Evolutionary conservation across 202 grass and related monocot genomes (phyloP), one percentile per base, ranked within the genome.

Genomic region (Cymbopogon flexuosus): DNA sequence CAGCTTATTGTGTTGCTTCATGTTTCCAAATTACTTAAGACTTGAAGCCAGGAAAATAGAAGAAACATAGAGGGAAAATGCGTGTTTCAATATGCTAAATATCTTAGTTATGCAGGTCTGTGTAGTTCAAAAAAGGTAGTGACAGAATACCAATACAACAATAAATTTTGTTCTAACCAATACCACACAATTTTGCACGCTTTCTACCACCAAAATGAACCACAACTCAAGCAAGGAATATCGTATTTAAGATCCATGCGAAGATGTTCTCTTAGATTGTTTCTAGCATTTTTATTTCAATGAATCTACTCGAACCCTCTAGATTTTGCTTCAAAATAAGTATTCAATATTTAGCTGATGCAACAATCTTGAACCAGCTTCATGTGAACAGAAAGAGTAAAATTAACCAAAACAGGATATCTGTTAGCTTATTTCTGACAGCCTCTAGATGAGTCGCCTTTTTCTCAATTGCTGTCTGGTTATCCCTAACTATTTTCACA

Each of bases 401-500:
- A 46, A 66, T 68, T 68, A 7, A 73, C 27, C 31, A 73, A 85
- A 78, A 34, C 62, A 97, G 95, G 95, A 97, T 97, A 97, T 97
- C 92, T 85, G 75, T 94, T 43, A 97, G 86, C 66, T 93, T 85
- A 47, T 68, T 87, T 70, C 76, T 79, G 36, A 97, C 91, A 54
- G 82, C 88, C 30, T 97, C 90, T 71, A 97, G 79, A 83, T 97
- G 86, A 57, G 12, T 18, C 61, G 72, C 83, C 42, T 94, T 97
- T 81, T 88, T 87, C 10, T 90, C 88, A 64, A 97, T 97, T 36
- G 87, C 80, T 22, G 73, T 77, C 77, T 86, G 94, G 31, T 85
- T 97, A 70, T 97, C 92, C 72, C 84, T 92, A 41, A 93, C 82
- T 84, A 92, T 94, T 85, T 93, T 92, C 72, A 97, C 81, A 18